Evolutionary conservation across 1,284 basidiomycete genomes (phyloP).

Genomic region (Ustilago curta): DNA sequence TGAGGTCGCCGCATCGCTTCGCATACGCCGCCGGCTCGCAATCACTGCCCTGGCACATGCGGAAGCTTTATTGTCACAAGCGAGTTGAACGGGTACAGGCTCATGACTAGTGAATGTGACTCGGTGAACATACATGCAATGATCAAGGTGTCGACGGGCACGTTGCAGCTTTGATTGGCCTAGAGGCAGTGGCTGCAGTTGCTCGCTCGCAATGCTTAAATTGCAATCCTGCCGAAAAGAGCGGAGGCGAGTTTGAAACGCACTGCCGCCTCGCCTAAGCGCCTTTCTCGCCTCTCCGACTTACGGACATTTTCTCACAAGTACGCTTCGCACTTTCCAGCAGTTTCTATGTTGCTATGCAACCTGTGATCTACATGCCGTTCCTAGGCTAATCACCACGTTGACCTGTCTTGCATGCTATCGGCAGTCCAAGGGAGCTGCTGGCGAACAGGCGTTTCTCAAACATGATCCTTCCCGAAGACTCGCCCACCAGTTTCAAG

Average conservation of each 20-base stretch:
- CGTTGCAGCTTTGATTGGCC: slow-evolving; percentile 10
- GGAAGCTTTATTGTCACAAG: neutral
- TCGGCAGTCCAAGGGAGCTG: neutral
- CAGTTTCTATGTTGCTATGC: slow-evolving; percentile 5
- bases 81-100: neutral
- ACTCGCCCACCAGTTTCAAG: neutral
- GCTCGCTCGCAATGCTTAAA: neutral
- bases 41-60: neutral
- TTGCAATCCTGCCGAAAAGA: slow-evolving; percentile 4
- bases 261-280: neutral
- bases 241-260: slow-evolving; percentile 6
- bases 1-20: neutral
- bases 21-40: neutral
- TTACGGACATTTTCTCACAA: neutral
- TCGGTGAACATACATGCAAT: neutral
- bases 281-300: neutral
- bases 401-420: slow-evolving; percentile 7
- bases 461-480: neutral
- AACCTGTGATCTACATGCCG: neutral
- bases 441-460: neutral
- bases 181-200: neutral
- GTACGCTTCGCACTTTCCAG: neutral
- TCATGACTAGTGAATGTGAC: neutral
- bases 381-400: slow-evolving; percentile 45
- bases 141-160: neutral